Conservation (phyloP, 345 rosid genomes). For the Garcia nutans region DNA sequence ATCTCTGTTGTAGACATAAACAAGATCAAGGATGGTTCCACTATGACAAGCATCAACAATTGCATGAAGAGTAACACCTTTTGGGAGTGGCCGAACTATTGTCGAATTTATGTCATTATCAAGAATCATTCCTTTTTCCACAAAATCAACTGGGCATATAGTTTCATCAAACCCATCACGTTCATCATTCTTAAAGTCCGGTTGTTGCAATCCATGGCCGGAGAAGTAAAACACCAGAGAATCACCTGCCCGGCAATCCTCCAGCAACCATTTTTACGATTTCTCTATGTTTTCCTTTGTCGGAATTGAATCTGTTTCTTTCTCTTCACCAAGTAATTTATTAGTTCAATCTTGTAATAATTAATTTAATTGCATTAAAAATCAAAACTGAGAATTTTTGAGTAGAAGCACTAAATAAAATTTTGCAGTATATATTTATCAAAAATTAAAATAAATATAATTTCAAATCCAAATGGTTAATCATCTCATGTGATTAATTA, state of each 20-base stretch:
- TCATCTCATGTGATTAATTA: no score
- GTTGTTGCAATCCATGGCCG: constrained; percentile 53
- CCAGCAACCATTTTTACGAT: constrained; percentile 49
- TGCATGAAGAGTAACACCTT: constrained; percentile 57
- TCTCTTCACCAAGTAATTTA: constrained; percentile 36
- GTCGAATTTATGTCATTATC: constrained; percentile 46
- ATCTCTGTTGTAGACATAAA: constrained; percentile 28
- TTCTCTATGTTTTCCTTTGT: constrained; percentile 49
- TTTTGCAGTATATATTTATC: no score
- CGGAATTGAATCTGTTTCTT: constrained; percentile 27
- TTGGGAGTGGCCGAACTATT: constrained; percentile 45
- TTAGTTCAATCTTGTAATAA: no score
- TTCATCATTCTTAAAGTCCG: constrained; percentile 45
- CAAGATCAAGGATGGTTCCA: constrained; percentile 61
- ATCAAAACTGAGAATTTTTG: no score
- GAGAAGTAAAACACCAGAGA: constrained; percentile 61
- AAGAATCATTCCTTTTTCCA: constrained; percentile 43
- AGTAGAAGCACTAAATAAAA: no score
- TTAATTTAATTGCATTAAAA: no score
- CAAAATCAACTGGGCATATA: constrained; percentile 55
- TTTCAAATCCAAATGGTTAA: no score
- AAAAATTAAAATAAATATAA: no score
- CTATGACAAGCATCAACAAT: constrained; percentile 71
- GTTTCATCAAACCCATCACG: constrained; percentile 58
- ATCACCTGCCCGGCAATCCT: constrained; percentile 37